A percentile compares a stretch with the other conserved stretches of the same genome.
Conservation (phyloP, 805 yeast genomes). For the Clavispora carvajalis region DNA sequence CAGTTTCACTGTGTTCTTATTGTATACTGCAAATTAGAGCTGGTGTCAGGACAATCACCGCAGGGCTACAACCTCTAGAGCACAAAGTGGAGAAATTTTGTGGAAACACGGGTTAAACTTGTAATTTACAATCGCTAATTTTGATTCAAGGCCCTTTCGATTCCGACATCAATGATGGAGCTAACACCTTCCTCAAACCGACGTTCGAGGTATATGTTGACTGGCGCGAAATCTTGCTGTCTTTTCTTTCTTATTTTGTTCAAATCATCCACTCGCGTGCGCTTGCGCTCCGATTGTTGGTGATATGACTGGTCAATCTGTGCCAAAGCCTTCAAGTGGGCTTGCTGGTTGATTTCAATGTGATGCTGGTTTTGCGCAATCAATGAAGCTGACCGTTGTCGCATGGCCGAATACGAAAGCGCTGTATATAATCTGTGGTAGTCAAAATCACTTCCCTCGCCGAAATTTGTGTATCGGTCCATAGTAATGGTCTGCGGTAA, state of each 20-base stretch:
- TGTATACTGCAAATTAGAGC: too few relatives aligned
- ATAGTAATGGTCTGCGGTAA: constrained; percentile 28
- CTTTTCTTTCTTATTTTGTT: constrained; percentile 36
- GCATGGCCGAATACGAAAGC: constrained; percentile 35
- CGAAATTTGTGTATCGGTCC: constrained; percentile 17
- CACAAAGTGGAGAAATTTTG: too few relatives aligned
- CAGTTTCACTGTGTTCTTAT: too few relatives aligned
- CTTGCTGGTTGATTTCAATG: constrained; percentile 33
- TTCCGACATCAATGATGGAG: constrained; percentile 28
- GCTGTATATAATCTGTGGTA: constrained; percentile 28
- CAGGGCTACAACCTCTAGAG: too few relatives aligned
- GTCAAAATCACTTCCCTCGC: constrained; percentile 13
- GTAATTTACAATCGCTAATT: neutral
- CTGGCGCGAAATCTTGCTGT: constrained; percentile 41
- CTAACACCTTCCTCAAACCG: constrained; percentile 49
- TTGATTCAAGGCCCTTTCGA: constrained; percentile 13
- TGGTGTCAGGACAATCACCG: neutral
- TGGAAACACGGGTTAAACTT: neutral
- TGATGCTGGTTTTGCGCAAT: constrained; percentile 29
- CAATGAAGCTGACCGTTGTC: constrained; percentile 37
- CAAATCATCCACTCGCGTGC: constrained; percentile 39
- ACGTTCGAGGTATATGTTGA: constrained; percentile 38
- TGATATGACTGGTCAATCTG: constrained; percentile 16
- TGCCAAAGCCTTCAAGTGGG: constrained; percentile 21
- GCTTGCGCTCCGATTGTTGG: constrained; percentile 29